Base-by-base conservation (phyloP, 306 rosid genomes). In the Parietaria judaica region DNA sequence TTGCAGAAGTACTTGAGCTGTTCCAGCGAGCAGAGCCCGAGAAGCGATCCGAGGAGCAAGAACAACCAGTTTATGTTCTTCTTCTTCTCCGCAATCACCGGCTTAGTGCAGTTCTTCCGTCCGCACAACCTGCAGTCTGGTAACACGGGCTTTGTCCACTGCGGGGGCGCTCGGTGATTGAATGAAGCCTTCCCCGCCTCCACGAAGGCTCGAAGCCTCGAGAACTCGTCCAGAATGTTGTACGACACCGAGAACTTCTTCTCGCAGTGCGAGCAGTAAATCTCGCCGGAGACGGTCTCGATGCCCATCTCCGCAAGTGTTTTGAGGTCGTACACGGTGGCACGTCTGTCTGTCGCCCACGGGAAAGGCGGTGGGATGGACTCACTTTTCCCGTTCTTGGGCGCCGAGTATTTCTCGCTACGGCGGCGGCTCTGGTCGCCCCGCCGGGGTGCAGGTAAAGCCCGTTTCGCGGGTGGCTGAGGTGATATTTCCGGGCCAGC, bases 31-130 rank as follows among this genome's bases (percentile, higher is more conserved):
- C 89, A 82, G 8, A 61, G 61, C 0, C 91, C 88, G 3, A 89
- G 53, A 74, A 76, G 52, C 44, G 83, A 79, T 0, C 91, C 86
- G 5, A 83, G n/a, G 3, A 86, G 66, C 63, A 89, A 61, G 64
- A 86, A 86, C 53, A 89, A 38, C 89, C 97, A 86, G n/a, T 89
- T 86, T 39, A 86, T 84, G 0, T 8, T 1, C 14, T 60, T 72
- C 65, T 73, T 76, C 2, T 65, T 46, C 10, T 63, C 54, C 0
- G 61, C 53, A 0, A 84, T 43, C 0, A 89, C 7, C 0, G 89
- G 89, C 66, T 45, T 84, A 4, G 35, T 73, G 0, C 72, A 17
- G 1, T 78, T 75, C 8, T 75, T 75, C 0, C 52, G 39, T 0
- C 49, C 34, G 4, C 95, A 89, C 0, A 14, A 50, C 17, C 3